Evolutionary conservation across 148 eudicot genomes (phyloP), one percentile per base, ranked within the genome.

Genomic region (Agrostemma githago): DNA sequence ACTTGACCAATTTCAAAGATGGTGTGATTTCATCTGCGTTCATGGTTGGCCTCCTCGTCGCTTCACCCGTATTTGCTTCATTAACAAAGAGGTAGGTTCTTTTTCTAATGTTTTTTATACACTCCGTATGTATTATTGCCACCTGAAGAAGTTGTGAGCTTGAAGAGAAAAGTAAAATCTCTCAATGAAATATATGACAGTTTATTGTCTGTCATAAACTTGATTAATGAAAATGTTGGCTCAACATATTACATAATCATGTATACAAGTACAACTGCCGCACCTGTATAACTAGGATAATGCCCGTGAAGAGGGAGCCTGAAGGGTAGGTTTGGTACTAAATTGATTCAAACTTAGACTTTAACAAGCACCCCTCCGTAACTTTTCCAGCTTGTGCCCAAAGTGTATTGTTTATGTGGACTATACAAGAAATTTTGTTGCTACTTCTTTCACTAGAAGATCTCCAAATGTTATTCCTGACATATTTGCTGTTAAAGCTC

Each of bases 41-140:
- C 90, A 92, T 95, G 99, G 96, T 95, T 68, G 99, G 97, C 77
- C 97, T 95, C 82, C 87, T 92, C 20, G 82, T 89, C 71, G 96
- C 96, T 57, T 95, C 96, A 77, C 97, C 94, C 17, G 80, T 95
- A 71, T 92, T 95, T 85, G 97, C 97, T 72, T 73, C 91, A 68
- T 77, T 90, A 51, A 90, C 91, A 51, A 92, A 92, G 83, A 90
- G 92, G 97, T 95, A 74, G 76, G 39, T 62, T 2, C 1, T 74
- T 67, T 67, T 38, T 66, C 51, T 59, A 65, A 46, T 53, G 8
- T 70, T 37, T 66, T 66, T 34, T 41, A 3, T 46, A 46, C 34
- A 26, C 34, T 26, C 26, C 39, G 59, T 56, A 71, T 44, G 59
- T 56, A 71, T 54, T 12, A 41, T 56, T 6, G 37, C 6, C 16